A percentile compares a stretch with the other conserved stretches of the same genome.
phyloP scores from a whole-genome alignment of 768 basidiomycete genomes.

The Suillus hirtellus region DNA sequence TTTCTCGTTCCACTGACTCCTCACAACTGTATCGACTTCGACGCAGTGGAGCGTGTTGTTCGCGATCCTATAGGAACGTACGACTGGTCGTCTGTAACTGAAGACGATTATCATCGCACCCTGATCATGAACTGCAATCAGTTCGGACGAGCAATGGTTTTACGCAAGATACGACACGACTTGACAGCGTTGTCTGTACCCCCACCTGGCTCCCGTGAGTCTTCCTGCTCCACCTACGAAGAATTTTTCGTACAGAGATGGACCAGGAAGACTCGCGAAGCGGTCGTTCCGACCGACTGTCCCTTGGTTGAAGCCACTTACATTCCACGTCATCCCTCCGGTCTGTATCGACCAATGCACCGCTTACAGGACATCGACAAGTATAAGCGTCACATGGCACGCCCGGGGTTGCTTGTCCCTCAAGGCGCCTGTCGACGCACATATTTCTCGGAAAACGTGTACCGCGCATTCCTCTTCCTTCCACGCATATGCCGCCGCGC shows the following conservation, averaged over 20 bases:
- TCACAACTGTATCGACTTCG: constrained; percentile 55
- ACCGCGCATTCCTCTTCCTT: constrained; percentile 53
- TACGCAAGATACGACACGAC: constrained; percentile 63
- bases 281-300: constrained; percentile 53
- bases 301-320: constrained; percentile 58
- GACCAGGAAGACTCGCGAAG: constrained; percentile 45
- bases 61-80: constrained; percentile 47
- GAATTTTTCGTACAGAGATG: constrained; percentile 62
- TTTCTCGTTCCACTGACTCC: constrained; percentile 67
- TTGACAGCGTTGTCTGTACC: constrained; percentile 65
- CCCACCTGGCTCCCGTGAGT: constrained; percentile 49
- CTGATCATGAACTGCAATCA: constrained; percentile 58
- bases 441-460: constrained; percentile 51
- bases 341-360: constrained; percentile 38
- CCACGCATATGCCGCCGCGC: constrained; percentile 69
- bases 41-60: constrained; percentile 52
- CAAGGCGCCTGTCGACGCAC: constrained; percentile 53
- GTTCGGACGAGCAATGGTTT: constrained; percentile 53
- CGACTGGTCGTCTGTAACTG: constrained; percentile 57
- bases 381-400: constrained; percentile 23
- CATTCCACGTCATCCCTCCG: constrained; percentile 43
- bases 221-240: constrained; percentile 48
- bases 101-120: constrained; percentile 48
- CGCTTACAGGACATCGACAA: constrained; percentile 29
- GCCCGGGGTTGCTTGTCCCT: constrained; percentile 39